A percentile compares a stretch with the other conserved stretches of the same genome.
These are phyloP conservation scores for Globisporangium perplexum DNA, from an alignment of 352 stramenopile species.

Conservation along the genomic window DNA sequence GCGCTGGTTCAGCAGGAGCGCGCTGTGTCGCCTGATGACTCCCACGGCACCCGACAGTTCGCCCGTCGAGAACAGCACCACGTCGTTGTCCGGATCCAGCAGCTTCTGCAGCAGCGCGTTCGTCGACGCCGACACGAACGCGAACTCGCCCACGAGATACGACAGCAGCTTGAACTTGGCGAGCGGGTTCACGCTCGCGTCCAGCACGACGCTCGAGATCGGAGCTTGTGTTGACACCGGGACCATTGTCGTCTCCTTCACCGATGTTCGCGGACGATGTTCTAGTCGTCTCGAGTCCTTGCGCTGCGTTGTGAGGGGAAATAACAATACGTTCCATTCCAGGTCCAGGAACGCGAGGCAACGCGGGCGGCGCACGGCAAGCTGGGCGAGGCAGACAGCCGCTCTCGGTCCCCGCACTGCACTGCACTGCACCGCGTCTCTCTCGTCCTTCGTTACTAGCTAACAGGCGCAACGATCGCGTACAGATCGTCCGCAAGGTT, in stretches of 20 bases:
- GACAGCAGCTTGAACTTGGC: neutral
- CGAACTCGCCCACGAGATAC: neutral
- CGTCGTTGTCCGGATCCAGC: neutral
- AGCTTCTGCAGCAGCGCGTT: neutral
- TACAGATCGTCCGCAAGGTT: slow-evolving; percentile 66
- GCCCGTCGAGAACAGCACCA: neutral
- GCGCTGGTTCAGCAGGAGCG: neutral
- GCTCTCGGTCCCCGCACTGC: neutral
- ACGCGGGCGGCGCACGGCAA: neutral
- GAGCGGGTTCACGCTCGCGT: no score
- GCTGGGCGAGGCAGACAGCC: neutral
- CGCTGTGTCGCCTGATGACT: neutral
- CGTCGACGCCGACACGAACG: neutral
- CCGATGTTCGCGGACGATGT: no score
- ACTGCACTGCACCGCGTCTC: slow-evolving; percentile 1
- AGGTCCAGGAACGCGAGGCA: neutral
- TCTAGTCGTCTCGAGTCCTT: neutral
- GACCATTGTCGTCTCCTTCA: no score
- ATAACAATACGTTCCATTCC: slow-evolving; percentile 4
- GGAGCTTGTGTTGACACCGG: no score
- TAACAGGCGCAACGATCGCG: slow-evolving; percentile 46
- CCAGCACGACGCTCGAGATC: no score
- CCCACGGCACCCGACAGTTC: neutral
- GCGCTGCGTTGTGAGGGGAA: neutral
- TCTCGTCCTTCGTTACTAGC: slow-evolving; percentile 23